Evolutionary conservation across 2,329 filamentous ascomycete species (phyloP), one percentile per base, ranked within the genome.

Genomic region (Ascochyta lentis): DNA sequence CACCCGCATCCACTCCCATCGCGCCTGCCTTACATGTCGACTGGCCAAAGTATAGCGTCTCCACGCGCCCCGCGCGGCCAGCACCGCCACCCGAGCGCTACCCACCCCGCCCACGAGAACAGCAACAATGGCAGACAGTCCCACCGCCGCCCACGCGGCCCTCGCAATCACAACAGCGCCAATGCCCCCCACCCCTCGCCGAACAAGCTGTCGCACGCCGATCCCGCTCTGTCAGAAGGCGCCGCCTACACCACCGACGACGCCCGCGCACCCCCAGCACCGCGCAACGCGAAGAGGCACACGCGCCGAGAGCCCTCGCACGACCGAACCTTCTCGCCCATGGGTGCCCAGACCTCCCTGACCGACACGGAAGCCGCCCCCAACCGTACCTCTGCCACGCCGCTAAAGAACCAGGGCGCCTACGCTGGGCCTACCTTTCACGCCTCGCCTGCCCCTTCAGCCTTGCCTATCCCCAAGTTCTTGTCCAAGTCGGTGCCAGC

Each of bases 351-450:
- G 31, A 44, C 63, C 48, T 65, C 69, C 56, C 44, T 70, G 62
- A 69, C 70, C 33, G 70, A 73, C 45, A 66, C 65, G 29, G 72
- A 74, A 39, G 45, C 59, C 12, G 59, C 56, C 33, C 45, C 60
- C 1, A 58, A 58, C 34, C 61, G 68, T 24, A 35, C 58, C 15
- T 55, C 65, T 58, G 65, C 66, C 12, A 75, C 73, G 4, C 73
- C 73, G 6, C 61, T 66, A n/a, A 75, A 74, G 58, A 58, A 63
- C n/a, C 71, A 74, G 39, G 66, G 74, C 58, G 87, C 89, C 41
- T 99, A 96, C 77, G 95, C 95, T 35, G 95, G 94, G 13, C 90
- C 94, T 31, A 96, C 92, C 5, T 99, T 98, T 75, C 93, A 97
- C 76, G 91, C 92, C 37, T 98, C 95, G 8, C 95, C 95, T 19